Evolutionary conservation across 352 stramenopile species (phyloP), one percentile per base, ranked within the genome.

Genomic region (Pseudoperonospora humuli): DNA sequence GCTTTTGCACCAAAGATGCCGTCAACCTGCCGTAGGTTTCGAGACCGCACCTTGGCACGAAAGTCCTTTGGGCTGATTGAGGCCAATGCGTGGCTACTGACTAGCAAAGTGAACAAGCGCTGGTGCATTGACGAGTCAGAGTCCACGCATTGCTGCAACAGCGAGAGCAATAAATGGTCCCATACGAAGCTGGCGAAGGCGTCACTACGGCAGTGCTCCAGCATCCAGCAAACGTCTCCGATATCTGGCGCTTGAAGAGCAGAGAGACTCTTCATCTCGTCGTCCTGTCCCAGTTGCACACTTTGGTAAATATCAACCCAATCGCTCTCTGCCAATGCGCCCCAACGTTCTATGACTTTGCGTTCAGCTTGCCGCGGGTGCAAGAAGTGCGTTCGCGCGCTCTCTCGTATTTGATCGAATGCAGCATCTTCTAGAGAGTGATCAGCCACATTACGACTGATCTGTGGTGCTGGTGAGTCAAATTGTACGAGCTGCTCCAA

Each of bases 21-120:
- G 29, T 64, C 57, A 5, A 70, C 39, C 7, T 70, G 45, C 11
- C 70, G 66, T 18, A 87, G 46, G 29, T 75, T 61, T 41, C 60
- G 69, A 19, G 67, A 50, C 9, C 72, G 70, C 19, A 87, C 55
- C 39, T 68, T 64, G 28, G 52, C 43, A 13, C 75, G 72, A 37
- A 87, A 85, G 19, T 75, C 60, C 50, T 76, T 84, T 2, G 75
- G 67, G 7, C 52, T 46, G 4, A 85, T 57, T 6, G 39, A 51
- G 0, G 45, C 54, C 6, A 87, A 45, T 15, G 41, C 55, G 7
- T 29, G 31, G 18, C 73, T 57, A 3, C 7, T 41, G 0, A 77
- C 49, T 5, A 86, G 42, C 9, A 57, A 25, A 1, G 26, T 24
- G 2, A 69, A 37, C 1, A 84, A 36, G 11, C 39, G 35, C 10